Evolutionary conservation across 331 rosid species (phyloP), one percentile per base, ranked within the genome.

Genomic region (Rhamnella rubrinervis): DNA sequence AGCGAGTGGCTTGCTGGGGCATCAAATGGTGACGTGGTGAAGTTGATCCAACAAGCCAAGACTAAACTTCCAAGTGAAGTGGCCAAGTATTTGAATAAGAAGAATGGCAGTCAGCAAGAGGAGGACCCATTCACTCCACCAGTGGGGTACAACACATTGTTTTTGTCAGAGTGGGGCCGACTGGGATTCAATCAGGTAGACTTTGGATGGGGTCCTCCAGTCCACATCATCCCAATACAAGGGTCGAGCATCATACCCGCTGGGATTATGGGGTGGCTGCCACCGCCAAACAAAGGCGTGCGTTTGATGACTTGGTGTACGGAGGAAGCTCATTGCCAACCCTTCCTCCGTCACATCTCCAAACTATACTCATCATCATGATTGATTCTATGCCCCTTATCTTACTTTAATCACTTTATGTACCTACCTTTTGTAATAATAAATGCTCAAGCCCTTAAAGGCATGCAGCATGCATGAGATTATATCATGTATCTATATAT

Each of bases 291-390:
- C 31, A 81, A 67, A 52, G 96, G 97, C 26, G 65, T 85, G 66
- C 85, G 93, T 31, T 65, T 86, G 78, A 76, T 86, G 85, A 91
- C 91, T 0, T 91, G 96, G 97, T 85, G 93, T 12, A 83, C 85
- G 21, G 74, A 82, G 60, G 76, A 85, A 53, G 38, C 51, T 0
- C 93, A 86, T 76, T 81, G 80, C 2, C 67, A 19, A 59, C 66
- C 76, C 58, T 86, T 91, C 75, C 70, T 91, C 8, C 40, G 68
- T 71, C 73, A 75, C 44, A 67, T 81, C 67, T 20, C 26, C 21
- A 55, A 59, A 47, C 44, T 58, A 52, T 40, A 40, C 8, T 40
- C 35, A 0, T 3, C 31, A 1, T 2, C 31, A 31, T 31, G 35
- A 31, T 31, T 31, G 35, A 31, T 31, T 4, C 35, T 31, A 4